Percentiles rank a stretch among this genome's conserved stretches.
Conservation (phyloP, 2,329 filamentous ascomycete genomes). For the Ophiobolus disseminans region DNA sequence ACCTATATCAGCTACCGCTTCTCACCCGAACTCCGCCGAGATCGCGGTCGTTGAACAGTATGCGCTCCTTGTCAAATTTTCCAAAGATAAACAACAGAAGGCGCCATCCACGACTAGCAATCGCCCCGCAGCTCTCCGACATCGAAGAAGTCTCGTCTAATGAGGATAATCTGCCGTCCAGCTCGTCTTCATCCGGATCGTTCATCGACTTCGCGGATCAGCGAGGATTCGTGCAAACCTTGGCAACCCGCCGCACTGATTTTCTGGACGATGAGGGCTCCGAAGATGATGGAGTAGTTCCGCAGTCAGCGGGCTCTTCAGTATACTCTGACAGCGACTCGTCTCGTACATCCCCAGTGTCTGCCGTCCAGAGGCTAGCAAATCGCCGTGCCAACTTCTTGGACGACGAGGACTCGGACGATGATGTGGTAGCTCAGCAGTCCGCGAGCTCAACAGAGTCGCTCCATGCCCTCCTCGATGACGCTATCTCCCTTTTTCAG, state of each 20-base stretch:
- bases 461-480: too few relatives aligned
- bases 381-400: neutral
- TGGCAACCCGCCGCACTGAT: constrained; percentile 1
- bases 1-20: too few relatives aligned
- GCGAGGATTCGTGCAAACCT: constrained; percentile 1
- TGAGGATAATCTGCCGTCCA: neutral
- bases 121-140: constrained; percentile 3
- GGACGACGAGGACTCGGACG: too few relatives aligned
- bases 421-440: too few relatives aligned
- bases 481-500: too few relatives aligned
- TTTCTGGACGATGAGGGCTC: constrained; percentile 8
- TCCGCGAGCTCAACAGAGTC: too few relatives aligned
- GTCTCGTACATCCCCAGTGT: neutral
- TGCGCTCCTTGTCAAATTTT: neutral
- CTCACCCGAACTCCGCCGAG: too few relatives aligned
- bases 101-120: neutral
- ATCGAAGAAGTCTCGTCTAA: neutral
- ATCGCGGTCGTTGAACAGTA: neutral
- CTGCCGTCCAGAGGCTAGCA: neutral
- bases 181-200: constrained; percentile 1
- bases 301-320: neutral
- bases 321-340: neutral
- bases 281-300: neutral
- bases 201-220: constrained; percentile 6
- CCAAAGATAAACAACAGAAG: neutral